Percentiles rank a stretch among this genome's conserved stretches.
These are phyloP conservation scores for Meredithiella fracta DNA, from an alignment of 2,329 filamentous ascomycete genomes.

Conservation along the genomic window DNA sequence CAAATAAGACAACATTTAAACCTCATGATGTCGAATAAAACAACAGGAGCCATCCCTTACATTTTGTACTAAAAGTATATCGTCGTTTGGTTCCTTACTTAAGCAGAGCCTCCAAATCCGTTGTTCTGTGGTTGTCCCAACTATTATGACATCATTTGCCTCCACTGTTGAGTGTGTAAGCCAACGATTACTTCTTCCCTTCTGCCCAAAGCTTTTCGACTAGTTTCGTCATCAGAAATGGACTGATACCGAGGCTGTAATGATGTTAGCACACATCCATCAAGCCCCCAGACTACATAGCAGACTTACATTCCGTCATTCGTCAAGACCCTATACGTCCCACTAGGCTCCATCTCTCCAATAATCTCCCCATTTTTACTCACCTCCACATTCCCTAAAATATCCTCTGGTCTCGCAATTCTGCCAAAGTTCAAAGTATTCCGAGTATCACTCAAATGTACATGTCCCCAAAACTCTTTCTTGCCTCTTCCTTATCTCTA, in stretches of 20 bases:
- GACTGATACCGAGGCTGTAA: constrained; percentile 34
- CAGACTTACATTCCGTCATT: constrained; percentile 49
- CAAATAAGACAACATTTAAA: no score
- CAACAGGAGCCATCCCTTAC: no score
- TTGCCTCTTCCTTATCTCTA: constrained; percentile 41
- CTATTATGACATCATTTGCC: no score
- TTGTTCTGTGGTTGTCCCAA: no score
- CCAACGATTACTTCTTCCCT: constrained; percentile 10
- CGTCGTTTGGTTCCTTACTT: no score
- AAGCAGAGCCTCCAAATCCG: no score
- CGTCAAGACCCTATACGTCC: constrained; percentile 47
- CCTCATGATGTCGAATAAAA: no score
- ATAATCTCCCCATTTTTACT: constrained; percentile 39
- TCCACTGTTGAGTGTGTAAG: no score
- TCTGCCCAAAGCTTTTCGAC: constrained; percentile 27
- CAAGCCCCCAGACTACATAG: constrained; percentile 1
- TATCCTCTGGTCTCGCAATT: constrained; percentile 55
- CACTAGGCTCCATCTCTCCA: constrained; percentile 41
- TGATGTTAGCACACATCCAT: background rate
- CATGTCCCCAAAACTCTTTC: constrained; percentile 44
- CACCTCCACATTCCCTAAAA: constrained; percentile 51
- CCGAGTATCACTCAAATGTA: constrained; percentile 47
- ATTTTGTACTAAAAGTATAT: no score
- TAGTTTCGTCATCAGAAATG: constrained; percentile 35
- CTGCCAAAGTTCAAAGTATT: constrained; percentile 51